Evolutionary conservation across 345 rosid genomes (phyloP).

Genomic region (Moricandia arvensis): DNA sequence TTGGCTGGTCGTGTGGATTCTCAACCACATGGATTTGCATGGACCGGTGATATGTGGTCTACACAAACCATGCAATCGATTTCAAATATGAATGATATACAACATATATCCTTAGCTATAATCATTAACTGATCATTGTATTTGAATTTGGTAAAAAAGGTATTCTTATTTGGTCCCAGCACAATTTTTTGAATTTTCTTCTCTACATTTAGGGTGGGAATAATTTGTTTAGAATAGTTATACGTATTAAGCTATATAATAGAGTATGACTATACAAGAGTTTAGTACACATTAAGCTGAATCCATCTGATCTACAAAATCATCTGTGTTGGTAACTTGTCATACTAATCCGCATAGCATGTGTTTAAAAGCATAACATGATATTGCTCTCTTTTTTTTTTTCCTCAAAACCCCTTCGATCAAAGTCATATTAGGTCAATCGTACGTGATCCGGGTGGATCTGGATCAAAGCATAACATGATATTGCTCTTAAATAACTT

Average conservation of each 20-base stretch:
- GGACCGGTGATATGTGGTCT: constrained; percentile 26
- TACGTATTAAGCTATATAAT: not conserved
- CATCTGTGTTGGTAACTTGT: not conserved
- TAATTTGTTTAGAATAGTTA: not conserved
- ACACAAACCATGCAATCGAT: constrained; percentile 1
- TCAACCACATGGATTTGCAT: constrained; percentile 22
- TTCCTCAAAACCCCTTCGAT: too few species aligned
- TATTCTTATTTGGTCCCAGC: not conserved
- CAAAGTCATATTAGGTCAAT: too few species aligned
- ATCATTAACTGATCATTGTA: not conserved
- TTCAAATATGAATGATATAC: not conserved
- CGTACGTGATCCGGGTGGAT: too few species aligned
- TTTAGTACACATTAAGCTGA: not conserved
- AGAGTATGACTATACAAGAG: not conserved
- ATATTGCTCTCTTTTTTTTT: too few species aligned
- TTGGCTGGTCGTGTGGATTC: constrained; percentile 19
- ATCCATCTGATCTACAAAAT: not conserved
- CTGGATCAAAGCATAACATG: not conserved
- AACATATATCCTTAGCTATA: not conserved
- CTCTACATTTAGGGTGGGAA: not conserved
- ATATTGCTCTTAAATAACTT: not conserved
- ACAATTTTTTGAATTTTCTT: not conserved
- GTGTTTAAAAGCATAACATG: not conserved
- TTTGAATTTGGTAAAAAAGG: not conserved
- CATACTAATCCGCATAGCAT: not conserved